Evolutionary conservation across 305 asterid species (phyloP).

Genomic region (Nicotiana rustica): DNA sequence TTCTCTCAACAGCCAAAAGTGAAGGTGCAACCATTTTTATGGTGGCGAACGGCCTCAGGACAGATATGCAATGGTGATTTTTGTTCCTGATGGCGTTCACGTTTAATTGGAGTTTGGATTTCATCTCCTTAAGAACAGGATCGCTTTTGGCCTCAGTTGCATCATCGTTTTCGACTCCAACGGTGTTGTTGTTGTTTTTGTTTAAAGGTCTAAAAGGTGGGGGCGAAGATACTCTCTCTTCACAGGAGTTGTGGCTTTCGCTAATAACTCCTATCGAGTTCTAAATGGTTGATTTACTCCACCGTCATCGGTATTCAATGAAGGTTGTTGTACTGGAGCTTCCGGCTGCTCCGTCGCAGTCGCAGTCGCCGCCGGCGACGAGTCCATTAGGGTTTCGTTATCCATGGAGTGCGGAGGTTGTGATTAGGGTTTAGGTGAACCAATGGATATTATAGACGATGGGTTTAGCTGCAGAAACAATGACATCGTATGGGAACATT

Average conservation of each 20-base stretch:
- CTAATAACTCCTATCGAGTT: too few species aligned
- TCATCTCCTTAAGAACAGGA: conserved; percentile 72
- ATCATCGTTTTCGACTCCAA: conserved; percentile 37
- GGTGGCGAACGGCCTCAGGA: too few species aligned
- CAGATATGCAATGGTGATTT: too few species aligned
- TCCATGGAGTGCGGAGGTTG: conserved; percentile 4
- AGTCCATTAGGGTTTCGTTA: conserved; percentile 36
- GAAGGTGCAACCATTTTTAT: too few species aligned
- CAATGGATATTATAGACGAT: neutral
- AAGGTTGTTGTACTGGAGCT: neutral
- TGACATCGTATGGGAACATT: too few species aligned
- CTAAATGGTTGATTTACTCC: conserved; percentile 17
- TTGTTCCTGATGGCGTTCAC: too few species aligned
- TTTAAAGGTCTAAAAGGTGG: conserved; percentile 35
- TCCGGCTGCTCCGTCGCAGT: conserved; percentile 38
- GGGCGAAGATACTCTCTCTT: too few species aligned
- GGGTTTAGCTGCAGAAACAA: too few species aligned
- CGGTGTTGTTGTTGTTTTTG: conserved; percentile 35
- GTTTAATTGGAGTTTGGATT: conserved; percentile 83
- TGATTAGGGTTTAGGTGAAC: neutral
- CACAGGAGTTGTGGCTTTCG: too few species aligned
- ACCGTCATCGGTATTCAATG: conserved; percentile 35
- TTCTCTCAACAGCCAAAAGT: too few species aligned
- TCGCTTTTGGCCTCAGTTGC: conserved; percentile 44
- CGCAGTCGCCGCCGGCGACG: conserved; percentile 35